A percentile compares a stretch with the other conserved stretches of the same genome.
Conservation (phyloP, 2,329 filamentous ascomycete genomes). For the Fusarium mundagurra region DNA sequence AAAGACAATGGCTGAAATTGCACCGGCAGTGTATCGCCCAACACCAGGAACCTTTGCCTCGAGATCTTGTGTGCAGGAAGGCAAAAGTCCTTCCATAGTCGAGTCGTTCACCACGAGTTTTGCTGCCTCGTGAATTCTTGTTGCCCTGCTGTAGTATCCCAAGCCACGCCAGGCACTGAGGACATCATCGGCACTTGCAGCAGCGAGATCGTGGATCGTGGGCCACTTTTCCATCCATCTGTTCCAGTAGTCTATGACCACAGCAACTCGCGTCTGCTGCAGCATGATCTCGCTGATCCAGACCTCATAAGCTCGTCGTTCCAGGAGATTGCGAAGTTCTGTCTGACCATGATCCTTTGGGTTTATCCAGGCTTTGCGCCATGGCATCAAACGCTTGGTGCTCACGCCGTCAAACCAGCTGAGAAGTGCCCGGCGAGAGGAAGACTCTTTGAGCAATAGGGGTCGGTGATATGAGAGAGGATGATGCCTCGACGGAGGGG, state of each 20-base stretch:
- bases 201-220: conserved; percentile 64
- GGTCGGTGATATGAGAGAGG: conserved; percentile 59
- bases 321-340: conserved; percentile 55
- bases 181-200: conserved; percentile 64
- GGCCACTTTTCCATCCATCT: conserved; percentile 70
- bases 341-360: conserved; percentile 45
- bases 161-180: conserved; percentile 68
- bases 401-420: conserved; percentile 62
- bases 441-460: conserved; percentile 54
- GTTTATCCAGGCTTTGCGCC: conserved; percentile 67
- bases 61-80: conserved; percentile 56
- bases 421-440: conserved; percentile 53
- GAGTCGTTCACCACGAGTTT: conserved; percentile 58
- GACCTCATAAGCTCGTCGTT: conserved; percentile 69
- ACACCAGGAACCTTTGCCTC: conserved; percentile 66
- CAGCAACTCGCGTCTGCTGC: conserved; percentile 71
- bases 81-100: conserved; percentile 59
- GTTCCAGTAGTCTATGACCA: conserved; percentile 71
- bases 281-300: conserved; percentile 76
- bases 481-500: conserved; percentile 47
- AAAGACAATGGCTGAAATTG: conserved; percentile 70
- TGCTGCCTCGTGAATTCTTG: conserved; percentile 67
- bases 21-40: conserved; percentile 70
- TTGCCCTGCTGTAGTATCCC: conserved; percentile 73
- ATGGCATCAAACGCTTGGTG: conserved; percentile 63